Conservation (phyloP, 768 basidiomycete genomes). For the Porphyrellus cyaneotinctus region DNA sequence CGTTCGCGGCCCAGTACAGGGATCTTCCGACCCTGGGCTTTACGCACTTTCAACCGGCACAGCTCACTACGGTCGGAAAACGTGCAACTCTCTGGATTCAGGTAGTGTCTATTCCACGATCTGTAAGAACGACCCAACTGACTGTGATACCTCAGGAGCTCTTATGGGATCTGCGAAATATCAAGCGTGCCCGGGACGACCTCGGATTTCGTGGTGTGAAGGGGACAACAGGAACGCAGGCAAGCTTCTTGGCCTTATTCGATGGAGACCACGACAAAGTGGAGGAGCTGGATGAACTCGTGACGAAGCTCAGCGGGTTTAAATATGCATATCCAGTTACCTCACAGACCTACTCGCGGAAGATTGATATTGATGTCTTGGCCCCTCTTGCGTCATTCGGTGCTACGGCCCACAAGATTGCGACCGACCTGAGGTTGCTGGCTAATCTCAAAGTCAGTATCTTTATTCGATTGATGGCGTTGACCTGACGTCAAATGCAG, state of each 20-base stretch:
- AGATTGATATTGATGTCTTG: slow-evolving; percentile 92
- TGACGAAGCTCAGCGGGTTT: slow-evolving; percentile 91
- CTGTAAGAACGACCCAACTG: not conserved
- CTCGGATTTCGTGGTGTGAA: slow-evolving; percentile 97
- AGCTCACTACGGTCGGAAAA: slow-evolving; percentile 97
- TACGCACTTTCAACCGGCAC: slow-evolving; percentile 98
- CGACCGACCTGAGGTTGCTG: slow-evolving; percentile 89
- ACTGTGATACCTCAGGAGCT: slow-evolving; percentile 57
- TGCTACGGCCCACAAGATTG: slow-evolving; percentile 96
- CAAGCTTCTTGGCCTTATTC: slow-evolving; percentile 90
- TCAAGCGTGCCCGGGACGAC: slow-evolving; percentile 85
- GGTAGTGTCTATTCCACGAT: slow-evolving; percentile 35
- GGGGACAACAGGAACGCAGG: slow-evolving; percentile 99
- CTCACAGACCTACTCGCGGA: slow-evolving; percentile 97
- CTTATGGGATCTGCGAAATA: slow-evolving; percentile 92
- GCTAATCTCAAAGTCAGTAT: slow-evolving; percentile 80
- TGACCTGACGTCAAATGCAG: slow-evolving; percentile 32
- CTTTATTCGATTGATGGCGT: not conserved
- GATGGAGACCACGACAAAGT: slow-evolving; percentile 96
- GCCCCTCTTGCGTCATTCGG: slow-evolving; percentile 87
- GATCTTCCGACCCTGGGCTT: slow-evolving; percentile 93
- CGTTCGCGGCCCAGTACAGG: slow-evolving; percentile 80
- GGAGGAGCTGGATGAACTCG: slow-evolving; percentile 80
- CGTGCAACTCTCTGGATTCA: slow-evolving; percentile 96
- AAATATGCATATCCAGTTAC: slow-evolving; percentile 95